Percentiles rank a stretch among this genome's conserved stretches.
phyloP scores from a whole-genome alignment of 2,329 filamentous ascomycete genomes.

The Penicillium thymicola region DNA sequence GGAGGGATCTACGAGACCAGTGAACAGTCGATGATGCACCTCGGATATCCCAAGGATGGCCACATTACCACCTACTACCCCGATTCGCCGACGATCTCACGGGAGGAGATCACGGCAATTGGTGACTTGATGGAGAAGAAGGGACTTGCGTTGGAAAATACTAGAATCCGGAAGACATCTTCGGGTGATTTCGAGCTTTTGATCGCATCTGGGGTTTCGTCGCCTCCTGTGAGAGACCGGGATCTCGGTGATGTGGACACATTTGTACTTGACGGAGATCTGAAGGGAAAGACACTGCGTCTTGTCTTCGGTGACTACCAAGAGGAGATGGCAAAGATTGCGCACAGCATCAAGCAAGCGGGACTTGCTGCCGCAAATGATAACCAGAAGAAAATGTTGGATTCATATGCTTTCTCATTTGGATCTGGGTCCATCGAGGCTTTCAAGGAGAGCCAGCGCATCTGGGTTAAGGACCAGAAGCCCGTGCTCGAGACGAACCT shows the following conservation, averaged over 20 bases:
- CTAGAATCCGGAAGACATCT: constrained; percentile 64
- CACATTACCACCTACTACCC: constrained; percentile 83
- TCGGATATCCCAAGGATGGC: constrained; percentile 71
- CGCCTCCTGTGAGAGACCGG: constrained; percentile 60
- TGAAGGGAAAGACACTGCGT: constrained; percentile 66
- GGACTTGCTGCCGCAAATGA: constrained; percentile 69
- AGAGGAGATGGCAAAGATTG: constrained; percentile 67
- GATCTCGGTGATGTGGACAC: constrained; percentile 66
- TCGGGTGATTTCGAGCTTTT: constrained; percentile 67
- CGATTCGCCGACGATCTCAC: constrained; percentile 68
- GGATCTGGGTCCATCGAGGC: constrained; percentile 68
- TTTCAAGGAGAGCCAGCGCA: constrained; percentile 76
- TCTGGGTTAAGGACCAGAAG: constrained; percentile 79
- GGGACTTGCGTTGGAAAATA: constrained; percentile 70
- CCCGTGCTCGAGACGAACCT: constrained; percentile 77
- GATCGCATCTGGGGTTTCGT: constrained; percentile 65
- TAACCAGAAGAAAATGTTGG: constrained; percentile 69
- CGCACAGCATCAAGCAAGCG: constrained; percentile 64
- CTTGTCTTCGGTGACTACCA: constrained; percentile 73
- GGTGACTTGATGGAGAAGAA: constrained; percentile 71
- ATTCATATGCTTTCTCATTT: constrained; percentile 72
- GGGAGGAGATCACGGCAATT: constrained; percentile 69
- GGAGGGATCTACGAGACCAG: constrained; percentile 70
- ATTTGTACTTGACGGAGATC: constrained; percentile 58
- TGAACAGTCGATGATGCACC: constrained; percentile 64